Conservation (phyloP, 352 stramenopile genomes). For the Pythium dissotocum region DNA sequence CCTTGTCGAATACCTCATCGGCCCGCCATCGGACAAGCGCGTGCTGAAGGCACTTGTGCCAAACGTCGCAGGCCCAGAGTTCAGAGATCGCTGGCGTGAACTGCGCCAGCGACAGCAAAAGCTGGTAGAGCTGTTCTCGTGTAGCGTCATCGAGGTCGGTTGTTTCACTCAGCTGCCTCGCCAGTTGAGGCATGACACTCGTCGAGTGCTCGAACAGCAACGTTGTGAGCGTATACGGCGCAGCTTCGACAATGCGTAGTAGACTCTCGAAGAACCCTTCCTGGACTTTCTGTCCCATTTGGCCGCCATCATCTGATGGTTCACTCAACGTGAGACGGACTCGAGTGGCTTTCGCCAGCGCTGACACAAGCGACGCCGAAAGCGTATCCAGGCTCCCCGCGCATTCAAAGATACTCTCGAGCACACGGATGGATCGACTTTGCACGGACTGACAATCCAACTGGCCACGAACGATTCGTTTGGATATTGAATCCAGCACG, state of each 20-base stretch:
- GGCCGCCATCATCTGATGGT: neutral
- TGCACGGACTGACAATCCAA: neutral
- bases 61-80: slow-evolving; percentile 1
- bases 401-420: neutral
- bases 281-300: neutral
- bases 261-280: neutral
- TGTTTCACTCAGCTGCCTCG: neutral
- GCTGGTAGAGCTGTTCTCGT: neutral
- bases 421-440: neutral
- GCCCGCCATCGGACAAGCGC: neutral
- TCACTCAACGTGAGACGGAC: neutral
- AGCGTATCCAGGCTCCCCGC: neutral
- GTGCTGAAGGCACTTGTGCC: neutral
- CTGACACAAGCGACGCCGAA: neutral
- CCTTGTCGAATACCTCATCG: neutral
- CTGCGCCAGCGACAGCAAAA: neutral
- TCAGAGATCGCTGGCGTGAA: neutral
- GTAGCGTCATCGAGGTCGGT: neutral
- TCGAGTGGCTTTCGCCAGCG: neutral
- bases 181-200: neutral
- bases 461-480: slow-evolving; percentile 7
- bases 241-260: neutral
- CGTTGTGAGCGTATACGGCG: neutral
- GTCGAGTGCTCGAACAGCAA: neutral
- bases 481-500: slow-evolving; percentile 25